These are phyloP conservation scores for Urochloa ruziziensis DNA, from an alignment of 176 grass and related monocot species.

Conservation along the genomic window DNA sequence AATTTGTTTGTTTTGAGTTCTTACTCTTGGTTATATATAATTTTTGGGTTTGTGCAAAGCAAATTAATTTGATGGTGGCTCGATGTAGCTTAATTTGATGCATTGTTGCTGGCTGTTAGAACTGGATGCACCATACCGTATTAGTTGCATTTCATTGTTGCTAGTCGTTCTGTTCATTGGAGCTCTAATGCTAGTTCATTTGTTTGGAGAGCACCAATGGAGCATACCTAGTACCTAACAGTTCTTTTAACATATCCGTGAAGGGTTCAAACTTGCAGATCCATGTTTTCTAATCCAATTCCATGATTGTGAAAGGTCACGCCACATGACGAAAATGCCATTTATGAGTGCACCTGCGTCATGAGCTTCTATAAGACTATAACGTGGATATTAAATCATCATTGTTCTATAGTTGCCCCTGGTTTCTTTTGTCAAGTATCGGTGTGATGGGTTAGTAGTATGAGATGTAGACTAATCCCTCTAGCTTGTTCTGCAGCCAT, in stretches of 20 bases:
- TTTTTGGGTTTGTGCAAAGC: not conserved
- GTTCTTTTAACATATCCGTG: not conserved
- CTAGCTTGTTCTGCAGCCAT: constrained; percentile 62
- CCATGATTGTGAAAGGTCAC: not conserved
- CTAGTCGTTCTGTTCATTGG: not conserved
- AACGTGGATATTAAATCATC: not conserved
- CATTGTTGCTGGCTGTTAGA: not conserved
- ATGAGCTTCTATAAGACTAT: not conserved
- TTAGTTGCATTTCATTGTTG: not conserved
- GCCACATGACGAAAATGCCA: not conserved
- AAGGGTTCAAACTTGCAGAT: not conserved
- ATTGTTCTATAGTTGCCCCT: not conserved
- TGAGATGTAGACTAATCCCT: constrained; percentile 9
- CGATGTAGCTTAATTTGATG: not conserved
- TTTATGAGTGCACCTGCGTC: not conserved
- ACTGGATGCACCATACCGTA: not conserved
- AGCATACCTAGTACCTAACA: not conserved
- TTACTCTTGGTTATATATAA: not conserved
- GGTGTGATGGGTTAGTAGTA: not conserved
- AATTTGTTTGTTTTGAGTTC: not conserved
- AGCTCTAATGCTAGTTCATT: not conserved
- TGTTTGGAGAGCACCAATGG: not conserved
- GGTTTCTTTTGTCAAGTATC: constrained; percentile 13
- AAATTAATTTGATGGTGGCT: not conserved
- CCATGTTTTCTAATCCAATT: not conserved